Conservation (phyloP, 176 grass and related monocot species). For the Eremochloa ophiuroides region DNA sequence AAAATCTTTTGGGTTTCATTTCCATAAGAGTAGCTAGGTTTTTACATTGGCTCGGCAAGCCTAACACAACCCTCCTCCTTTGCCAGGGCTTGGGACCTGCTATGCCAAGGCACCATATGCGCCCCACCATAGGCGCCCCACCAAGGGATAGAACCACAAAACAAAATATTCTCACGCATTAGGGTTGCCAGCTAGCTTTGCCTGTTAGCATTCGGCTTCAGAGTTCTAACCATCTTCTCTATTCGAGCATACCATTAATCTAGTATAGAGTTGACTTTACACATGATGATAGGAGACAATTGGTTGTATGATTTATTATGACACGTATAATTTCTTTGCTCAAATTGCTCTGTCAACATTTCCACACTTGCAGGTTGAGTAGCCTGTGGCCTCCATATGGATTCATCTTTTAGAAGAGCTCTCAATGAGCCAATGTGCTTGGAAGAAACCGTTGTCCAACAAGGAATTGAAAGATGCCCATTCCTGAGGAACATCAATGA, state of each 20-base stretch:
- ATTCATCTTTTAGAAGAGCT: constrained; percentile 46
- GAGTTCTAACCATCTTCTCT: neutral
- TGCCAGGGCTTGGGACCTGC: no score
- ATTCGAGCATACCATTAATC: neutral
- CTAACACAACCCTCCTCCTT: no score
- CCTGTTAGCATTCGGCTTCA: neutral
- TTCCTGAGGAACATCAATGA: constrained; percentile 97
- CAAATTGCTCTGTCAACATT: constrained; percentile 4
- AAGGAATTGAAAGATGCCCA: constrained; percentile 80
- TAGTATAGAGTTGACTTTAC: constrained; percentile 1
- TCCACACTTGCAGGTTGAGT: constrained; percentile 33
- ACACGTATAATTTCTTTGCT: neutral
- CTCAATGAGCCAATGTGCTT: constrained; percentile 38
- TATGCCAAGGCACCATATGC: no score
- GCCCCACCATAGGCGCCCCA: no score
- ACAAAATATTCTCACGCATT: neutral
- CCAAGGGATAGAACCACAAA: no score
- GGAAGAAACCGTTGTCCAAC: constrained; percentile 44
- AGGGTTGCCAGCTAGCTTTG: neutral
- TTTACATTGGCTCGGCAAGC: no score
- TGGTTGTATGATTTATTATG: neutral
- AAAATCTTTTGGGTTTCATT: no score
- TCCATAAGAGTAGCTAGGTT: no score
- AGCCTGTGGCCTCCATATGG: constrained; percentile 42
- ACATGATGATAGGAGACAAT: neutral